phyloP scores from a whole-genome alignment of 305 asterid genomes.

The Solanum chacoense region DNA sequence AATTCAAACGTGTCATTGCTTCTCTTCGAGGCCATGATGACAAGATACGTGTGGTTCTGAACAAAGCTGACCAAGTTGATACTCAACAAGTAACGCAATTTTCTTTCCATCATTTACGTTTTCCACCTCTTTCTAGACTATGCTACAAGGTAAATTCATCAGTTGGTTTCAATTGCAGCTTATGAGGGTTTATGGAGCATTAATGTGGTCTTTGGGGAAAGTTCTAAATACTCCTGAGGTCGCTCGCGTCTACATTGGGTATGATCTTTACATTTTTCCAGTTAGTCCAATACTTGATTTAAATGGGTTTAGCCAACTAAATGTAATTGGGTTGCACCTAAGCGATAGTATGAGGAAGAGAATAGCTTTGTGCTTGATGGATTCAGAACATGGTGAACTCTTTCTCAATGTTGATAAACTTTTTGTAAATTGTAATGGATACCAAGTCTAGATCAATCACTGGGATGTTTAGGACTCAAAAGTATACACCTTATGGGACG shows the following conservation, averaged over 20 bases:
- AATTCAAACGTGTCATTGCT: constrained; percentile 70
- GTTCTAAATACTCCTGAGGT: constrained; percentile 95
- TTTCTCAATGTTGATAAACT: not conserved
- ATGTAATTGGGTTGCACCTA: not conserved
- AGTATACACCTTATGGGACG: not conserved
- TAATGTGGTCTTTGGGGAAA: constrained; percentile 98
- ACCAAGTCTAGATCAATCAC: not conserved
- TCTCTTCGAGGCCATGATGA: constrained; percentile 94
- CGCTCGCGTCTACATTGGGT: constrained; percentile 88
- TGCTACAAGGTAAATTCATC: not conserved
- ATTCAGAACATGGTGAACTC: not conserved
- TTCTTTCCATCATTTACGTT: not conserved
- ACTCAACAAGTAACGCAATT: constrained; percentile 50
- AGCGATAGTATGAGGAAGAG: not conserved
- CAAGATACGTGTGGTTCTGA: constrained; percentile 87
- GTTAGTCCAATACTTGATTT: not conserved
- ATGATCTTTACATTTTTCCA: constrained; percentile 9
- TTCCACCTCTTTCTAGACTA: not conserved
- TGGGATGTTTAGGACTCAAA: not conserved
- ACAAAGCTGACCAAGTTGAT: constrained; percentile 46
- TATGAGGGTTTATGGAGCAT: constrained; percentile 97
- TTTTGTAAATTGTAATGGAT: not conserved
- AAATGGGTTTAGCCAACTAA: not conserved
- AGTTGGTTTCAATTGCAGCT: constrained; percentile 38
- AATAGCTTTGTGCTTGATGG: not conserved